Percentiles rank a stretch among this genome's conserved stretches.
These are phyloP conservation scores for Hemileccinum rubropunctum DNA, from an alignment of 768 basidiomycete genomes.

Conservation along the genomic window DNA sequence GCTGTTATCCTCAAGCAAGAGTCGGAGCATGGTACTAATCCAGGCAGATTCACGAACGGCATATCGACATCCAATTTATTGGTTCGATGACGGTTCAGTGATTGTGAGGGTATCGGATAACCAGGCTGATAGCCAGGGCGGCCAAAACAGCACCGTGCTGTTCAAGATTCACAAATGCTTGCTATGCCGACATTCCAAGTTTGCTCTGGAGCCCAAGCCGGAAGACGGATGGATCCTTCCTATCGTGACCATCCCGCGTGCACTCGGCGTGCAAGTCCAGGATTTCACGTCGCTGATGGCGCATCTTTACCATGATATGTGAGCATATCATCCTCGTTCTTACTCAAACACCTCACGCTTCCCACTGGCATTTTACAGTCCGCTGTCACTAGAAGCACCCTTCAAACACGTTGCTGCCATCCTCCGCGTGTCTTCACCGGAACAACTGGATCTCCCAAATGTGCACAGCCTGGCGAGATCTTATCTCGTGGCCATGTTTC, in stretches of 20 bases:
- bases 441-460: slow-evolving; percentile 54
- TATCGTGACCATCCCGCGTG: too few relatives aligned
- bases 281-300: too few relatives aligned
- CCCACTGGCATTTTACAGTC: slow-evolving; percentile 34
- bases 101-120: slow-evolving; percentile 37
- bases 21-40: not conserved
- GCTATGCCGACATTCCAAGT: slow-evolving; percentile 48
- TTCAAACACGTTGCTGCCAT: slow-evolving; percentile 51
- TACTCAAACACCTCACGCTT: not conserved
- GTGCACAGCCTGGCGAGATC: slow-evolving; percentile 46
- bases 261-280: too few relatives aligned
- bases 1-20: not conserved
- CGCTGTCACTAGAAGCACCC: slow-evolving; percentile 41
- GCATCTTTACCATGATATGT: slow-evolving; percentile 69
- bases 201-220: slow-evolving; percentile 6
- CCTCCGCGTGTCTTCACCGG: slow-evolving; percentile 54
- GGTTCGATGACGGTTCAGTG: slow-evolving; percentile 67
- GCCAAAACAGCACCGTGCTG: slow-evolving; percentile 16
- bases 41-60: not conserved
- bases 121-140: not conserved
- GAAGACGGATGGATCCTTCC: too few relatives aligned
- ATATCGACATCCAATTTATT: slow-evolving; percentile 48
- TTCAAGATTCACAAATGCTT: slow-evolving; percentile 60
- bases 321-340: slow-evolving; percentile 31
- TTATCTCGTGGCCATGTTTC: slow-evolving; percentile 46